phyloP scores from a whole-genome alignment of 306 rosid species.

The Rubus parviflorus region DNA sequence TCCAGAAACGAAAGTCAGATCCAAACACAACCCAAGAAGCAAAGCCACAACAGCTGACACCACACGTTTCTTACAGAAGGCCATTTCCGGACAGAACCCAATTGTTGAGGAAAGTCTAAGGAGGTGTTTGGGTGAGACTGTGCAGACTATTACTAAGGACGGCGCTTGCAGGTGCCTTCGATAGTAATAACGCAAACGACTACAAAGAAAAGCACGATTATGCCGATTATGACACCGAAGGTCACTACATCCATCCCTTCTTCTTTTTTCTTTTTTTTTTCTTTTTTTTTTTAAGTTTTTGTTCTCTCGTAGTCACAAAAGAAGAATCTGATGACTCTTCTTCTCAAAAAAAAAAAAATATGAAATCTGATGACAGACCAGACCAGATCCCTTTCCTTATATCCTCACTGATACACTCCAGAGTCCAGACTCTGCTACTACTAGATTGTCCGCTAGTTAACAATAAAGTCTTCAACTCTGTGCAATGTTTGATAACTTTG shows the following conservation, averaged over 20 bases:
- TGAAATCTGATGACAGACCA: conserved; percentile 16
- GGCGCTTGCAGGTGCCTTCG: conserved; percentile 72
- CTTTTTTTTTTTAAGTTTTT: not conserved
- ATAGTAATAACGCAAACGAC: conserved; percentile 73
- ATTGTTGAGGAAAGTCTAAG: not conserved
- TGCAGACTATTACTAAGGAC: conserved; percentile 7
- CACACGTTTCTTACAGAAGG: conserved; percentile 13
- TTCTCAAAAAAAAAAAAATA: not conserved
- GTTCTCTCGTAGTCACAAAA: not conserved
- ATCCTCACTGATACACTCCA: not conserved
- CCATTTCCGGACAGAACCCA: conserved; percentile 33
- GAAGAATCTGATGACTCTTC: conserved; percentile 10
- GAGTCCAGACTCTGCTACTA: not conserved
- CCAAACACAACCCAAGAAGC: conserved; percentile 41
- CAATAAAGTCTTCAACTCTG: not conserved
- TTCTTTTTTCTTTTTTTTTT: not conserved
- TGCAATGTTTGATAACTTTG: not conserved
- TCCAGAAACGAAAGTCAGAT: conserved; percentile 50
- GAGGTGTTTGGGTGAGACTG: not conserved
- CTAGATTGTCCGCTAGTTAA: not conserved
- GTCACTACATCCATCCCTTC: conserved; percentile 61
- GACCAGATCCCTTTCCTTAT: not conserved
- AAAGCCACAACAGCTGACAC: conserved; percentile 26
- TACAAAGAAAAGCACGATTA: conserved; percentile 65
- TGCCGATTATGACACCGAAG: conserved; percentile 75